Base-by-base conservation (phyloP, 2,329 filamentous ascomycete species). In the Herpotrichia juniperi region DNA sequence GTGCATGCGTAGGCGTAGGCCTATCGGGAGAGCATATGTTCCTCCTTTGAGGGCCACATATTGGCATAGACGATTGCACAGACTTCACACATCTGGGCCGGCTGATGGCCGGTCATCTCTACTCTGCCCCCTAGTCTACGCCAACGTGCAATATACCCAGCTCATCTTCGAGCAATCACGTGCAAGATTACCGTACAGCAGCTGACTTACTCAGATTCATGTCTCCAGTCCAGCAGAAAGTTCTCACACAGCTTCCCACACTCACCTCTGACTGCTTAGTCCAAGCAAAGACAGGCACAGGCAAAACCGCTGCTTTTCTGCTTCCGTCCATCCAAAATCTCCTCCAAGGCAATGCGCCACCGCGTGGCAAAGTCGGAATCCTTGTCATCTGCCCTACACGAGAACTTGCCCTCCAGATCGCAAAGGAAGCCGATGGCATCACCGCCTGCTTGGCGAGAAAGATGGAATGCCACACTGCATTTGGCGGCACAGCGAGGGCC, bases 211-310 rank as follows among this genome's bases (percentile, higher is more conserved):
- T 35, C 49, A 74, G 72, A 42, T 73, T 64, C 58, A 82, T 83
- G 80, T 79, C 79, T 6, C 79, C 81, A 2, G 81, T 84, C 11
- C 81, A 84, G 59, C 76, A 81, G 45, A 79, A 79, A 62, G 80
- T 83, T 5, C 68, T 84, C 50, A 78, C 72, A 2, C 76, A 81
- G 53, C 72, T 84, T 22, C 80, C 80, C 7, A 73, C 66, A 32
- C 76, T 77, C 65, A 74, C 74, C 32, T 76, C 76, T 42, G 81
- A 83, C 61, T 82, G 80, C 55, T 76, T 83, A 28, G 82, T 82
- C 26, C 81, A 83, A 56, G 78, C 78, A 28, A 79, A 79, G 58
- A 81, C 79, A 0, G 79, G 79, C 4, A 81, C 79, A 1, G 79
- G 79, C 48, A 81, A 81, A 60, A 81, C 79, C 4, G 68, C 79